A percentile compares a stretch with the other conserved stretches of the same genome.
Conservation (phyloP, 23 red algal species). For the Gracilaria domingensis region DNA sequence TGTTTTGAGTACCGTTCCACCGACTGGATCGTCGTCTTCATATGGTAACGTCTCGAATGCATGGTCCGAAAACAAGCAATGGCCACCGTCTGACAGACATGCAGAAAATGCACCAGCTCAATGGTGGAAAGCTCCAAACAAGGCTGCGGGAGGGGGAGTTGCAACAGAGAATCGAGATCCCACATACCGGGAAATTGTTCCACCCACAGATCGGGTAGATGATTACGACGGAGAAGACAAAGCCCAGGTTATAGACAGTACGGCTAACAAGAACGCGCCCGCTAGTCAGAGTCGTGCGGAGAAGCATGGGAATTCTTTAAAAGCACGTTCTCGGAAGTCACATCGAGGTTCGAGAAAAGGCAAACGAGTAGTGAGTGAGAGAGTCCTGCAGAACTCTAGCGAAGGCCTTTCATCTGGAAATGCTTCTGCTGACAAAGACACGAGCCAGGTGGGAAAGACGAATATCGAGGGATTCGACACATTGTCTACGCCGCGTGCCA, state of each 20-base stretch:
- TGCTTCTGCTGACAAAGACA: background rate
- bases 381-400: background rate
- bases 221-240: background rate
- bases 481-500: background rate
- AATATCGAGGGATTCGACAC: background rate
- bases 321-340: conserved; percentile 1
- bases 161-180: conserved; percentile 5
- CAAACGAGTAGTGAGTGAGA: conserved; percentile 7
- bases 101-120: background rate
- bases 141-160: background rate
- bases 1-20: background rate
- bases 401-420: background rate
- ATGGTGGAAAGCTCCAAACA: conserved; percentile 26
- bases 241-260: background rate
- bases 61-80: conserved; percentile 43
- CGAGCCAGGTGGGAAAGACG: background rate
- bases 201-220: background rate
- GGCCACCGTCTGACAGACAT: background rate
- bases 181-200: conserved; percentile 16
- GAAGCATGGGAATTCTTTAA: background rate
- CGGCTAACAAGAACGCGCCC: background rate
- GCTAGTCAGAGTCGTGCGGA: background rate
- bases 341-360: conserved; percentile 2
- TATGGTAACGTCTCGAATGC: conserved; percentile 22
- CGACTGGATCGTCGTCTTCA: background rate